A percentile compares a stretch with the other conserved stretches of the same genome.
Evolutionary conservation across 208 protist genomes (phyloP).

Genomic region (Tritrichomonas foetus): DNA sequence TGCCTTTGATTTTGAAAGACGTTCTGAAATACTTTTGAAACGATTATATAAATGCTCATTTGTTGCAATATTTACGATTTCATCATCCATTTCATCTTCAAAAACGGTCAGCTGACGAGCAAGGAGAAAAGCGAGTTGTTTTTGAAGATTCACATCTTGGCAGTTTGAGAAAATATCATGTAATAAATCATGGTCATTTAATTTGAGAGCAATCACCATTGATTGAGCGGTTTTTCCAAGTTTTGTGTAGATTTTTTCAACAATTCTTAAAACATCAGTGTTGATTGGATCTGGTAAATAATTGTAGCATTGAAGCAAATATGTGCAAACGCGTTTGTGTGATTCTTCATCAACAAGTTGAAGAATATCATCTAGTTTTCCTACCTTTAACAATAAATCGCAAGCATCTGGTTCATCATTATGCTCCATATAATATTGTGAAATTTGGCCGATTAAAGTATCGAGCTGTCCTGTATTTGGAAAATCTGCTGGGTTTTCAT

Average conservation of each 20-base stretch:
- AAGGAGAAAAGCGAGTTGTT: constrained; percentile 34
- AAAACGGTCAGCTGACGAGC: constrained; percentile 22
- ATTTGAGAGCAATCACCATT: constrained; percentile 47
- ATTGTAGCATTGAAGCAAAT: constrained; percentile 77
- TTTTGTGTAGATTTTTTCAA: constrained; percentile 44
- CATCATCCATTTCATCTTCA: constrained; percentile 64
- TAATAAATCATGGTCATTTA: constrained; percentile 46
- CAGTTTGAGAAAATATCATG: constrained; percentile 40
- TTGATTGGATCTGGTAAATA: constrained; percentile 48
- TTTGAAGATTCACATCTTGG: constrained; percentile 38
- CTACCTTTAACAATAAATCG: constrained; percentile 82
- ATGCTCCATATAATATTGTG: constrained; percentile 75
- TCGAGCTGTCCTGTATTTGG: not conserved
- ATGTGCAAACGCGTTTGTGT: constrained; percentile 83
- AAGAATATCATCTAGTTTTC: constrained; percentile 71
- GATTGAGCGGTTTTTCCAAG: constrained; percentile 29
- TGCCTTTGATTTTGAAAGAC: not conserved
- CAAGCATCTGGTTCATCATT: constrained; percentile 92
- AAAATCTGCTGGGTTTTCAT: not conserved
- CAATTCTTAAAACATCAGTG: not conserved
- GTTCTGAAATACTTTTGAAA: constrained; percentile 64
- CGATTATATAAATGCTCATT: constrained; percentile 85
- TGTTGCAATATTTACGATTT: constrained; percentile 69
- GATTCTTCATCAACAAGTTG: constrained; percentile 79
- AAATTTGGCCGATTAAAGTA: constrained; percentile 53